Conservation (phyloP, 73 alveolate genomes). For the Paramecium caudatum region DNA sequence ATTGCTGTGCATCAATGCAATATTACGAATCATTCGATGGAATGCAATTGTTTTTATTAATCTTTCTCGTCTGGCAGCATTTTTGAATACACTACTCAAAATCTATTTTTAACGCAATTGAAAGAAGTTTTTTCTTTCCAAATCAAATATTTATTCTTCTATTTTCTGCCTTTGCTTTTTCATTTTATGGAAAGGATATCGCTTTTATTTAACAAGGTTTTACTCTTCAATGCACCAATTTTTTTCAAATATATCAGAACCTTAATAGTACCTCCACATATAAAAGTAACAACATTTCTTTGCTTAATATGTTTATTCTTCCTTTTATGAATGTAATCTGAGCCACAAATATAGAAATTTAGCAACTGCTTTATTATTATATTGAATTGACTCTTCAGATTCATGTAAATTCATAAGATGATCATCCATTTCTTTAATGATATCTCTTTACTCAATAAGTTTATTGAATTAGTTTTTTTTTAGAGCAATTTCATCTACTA, state of each 20-base stretch:
- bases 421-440: constrained; percentile 62
- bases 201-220: neutral
- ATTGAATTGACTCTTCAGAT: neutral
- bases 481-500: neutral
- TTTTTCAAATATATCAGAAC: constrained; percentile 13
- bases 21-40: constrained; percentile 35
- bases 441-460: constrained; percentile 21
- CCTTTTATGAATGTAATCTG: neutral
- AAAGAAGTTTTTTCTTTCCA: constrained; percentile 1
- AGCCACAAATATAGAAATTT: neutral
- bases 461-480: constrained; percentile 14
- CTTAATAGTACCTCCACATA: neutral
- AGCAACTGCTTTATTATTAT: neutral
- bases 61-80: constrained; percentile 24
- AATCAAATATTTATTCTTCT: constrained; percentile 28
- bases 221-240: constrained; percentile 4
- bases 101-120: neutral
- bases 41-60: constrained; percentile 49
- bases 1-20: neutral
- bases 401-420: constrained; percentile 15
- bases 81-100: neutral
- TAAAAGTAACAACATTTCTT: constrained; percentile 35
- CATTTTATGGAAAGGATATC: constrained; percentile 49
- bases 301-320: neutral
- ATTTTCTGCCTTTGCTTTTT: neutral